Evolutionary conservation across 1,139 yeast genomes (phyloP).

Genomic region (Hemisphaericaspora xylanilytica): DNA sequence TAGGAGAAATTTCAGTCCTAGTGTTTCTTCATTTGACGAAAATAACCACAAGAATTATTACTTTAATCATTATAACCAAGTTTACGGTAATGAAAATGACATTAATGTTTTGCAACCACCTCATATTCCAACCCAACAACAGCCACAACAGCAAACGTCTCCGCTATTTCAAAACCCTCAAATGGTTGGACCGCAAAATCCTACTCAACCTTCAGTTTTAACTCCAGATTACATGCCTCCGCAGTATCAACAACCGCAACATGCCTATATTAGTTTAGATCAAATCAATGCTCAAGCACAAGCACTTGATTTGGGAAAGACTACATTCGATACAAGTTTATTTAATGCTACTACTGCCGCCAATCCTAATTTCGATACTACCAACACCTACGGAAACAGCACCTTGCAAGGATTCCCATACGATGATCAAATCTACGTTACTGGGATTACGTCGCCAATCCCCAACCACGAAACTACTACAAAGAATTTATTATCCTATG

Average conservation of each 20-base stretch:
- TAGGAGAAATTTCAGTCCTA: constrained; percentile 18
- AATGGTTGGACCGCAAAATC: constrained; percentile 1
- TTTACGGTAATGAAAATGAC: constrained; percentile 20
- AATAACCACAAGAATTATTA: constrained; percentile 12
- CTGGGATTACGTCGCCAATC: constrained; percentile 12
- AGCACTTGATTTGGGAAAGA: constrained; percentile 4
- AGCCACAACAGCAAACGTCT: constrained; percentile 1
- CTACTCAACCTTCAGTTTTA: background rate
- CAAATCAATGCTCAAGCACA: constrained; percentile 15
- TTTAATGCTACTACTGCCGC: background rate
- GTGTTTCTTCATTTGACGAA: constrained; percentile 8
- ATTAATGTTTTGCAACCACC: background rate
- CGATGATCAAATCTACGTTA: constrained; percentile 21
- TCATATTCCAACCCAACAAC: background rate
- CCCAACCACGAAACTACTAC: constrained; percentile 5
- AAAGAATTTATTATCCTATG: constrained; percentile 10
- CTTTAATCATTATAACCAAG: constrained; percentile 25
- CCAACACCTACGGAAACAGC: constrained; percentile 1
- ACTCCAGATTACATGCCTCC: constrained; percentile 4
- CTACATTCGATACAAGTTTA: constrained; percentile 3
- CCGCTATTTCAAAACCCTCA: constrained; percentile 5
- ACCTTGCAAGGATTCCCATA: constrained; percentile 21
- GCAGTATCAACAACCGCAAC: constrained; percentile 9
- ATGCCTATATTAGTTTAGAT: constrained; percentile 15
- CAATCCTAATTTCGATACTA: background rate